phyloP scores from a whole-genome alignment of 2,329 filamentous ascomycete genomes.

The Phyllosticta citriasiana region DNA sequence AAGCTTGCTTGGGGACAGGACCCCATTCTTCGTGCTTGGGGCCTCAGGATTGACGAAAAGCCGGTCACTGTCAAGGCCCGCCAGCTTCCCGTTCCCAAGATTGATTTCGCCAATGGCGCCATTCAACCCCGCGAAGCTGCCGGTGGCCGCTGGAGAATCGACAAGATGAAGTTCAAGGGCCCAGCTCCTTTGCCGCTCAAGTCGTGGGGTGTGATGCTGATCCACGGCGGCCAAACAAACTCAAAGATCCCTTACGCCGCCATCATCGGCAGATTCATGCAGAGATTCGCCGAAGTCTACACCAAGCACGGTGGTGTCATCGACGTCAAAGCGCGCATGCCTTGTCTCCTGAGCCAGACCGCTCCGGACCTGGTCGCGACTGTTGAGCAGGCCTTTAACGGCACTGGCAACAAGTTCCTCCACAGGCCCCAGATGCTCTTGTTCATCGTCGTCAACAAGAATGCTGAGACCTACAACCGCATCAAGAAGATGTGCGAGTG shows the following conservation, averaged over 20 bases:
- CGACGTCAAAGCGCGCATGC: slow-evolving; percentile 33
- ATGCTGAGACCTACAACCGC: slow-evolving; percentile 63
- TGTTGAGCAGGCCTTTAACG: slow-evolving; percentile 46
- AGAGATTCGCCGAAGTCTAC: slow-evolving; percentile 53
- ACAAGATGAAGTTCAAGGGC: slow-evolving; percentile 65
- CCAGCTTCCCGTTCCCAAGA: slow-evolving; percentile 58
- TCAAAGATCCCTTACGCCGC: slow-evolving; percentile 23
- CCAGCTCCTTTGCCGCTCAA: slow-evolving; percentile 53
- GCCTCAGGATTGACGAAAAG: slow-evolving; percentile 54
- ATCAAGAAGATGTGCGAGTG: slow-evolving; percentile 88
- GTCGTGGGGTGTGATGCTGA: slow-evolving; percentile 65
- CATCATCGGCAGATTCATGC: slow-evolving; percentile 38
- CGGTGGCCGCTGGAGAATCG: slow-evolving; percentile 76
- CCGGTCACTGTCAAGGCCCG: slow-evolving; percentile 59
- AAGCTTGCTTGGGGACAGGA: slow-evolving; percentile 62
- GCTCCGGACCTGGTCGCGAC: slow-evolving; percentile 34
- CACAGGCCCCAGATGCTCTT: slow-evolving; percentile 65
- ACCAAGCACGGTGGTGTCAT: slow-evolving; percentile 51
- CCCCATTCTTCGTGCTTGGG: slow-evolving; percentile 60
- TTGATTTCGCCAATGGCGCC: slow-evolving; percentile 47
- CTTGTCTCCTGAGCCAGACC: slow-evolving; percentile 21
- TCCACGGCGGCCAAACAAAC: slow-evolving; percentile 39
- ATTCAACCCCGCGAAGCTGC: slow-evolving; percentile 33
- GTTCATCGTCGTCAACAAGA: slow-evolving; percentile 64
- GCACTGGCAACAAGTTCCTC: slow-evolving; percentile 44